Percentiles rank a stretch among this genome's conserved stretches.
Conservation (phyloP, 2,329 filamentous ascomycete genomes). For the Phoma sp. region DNA sequence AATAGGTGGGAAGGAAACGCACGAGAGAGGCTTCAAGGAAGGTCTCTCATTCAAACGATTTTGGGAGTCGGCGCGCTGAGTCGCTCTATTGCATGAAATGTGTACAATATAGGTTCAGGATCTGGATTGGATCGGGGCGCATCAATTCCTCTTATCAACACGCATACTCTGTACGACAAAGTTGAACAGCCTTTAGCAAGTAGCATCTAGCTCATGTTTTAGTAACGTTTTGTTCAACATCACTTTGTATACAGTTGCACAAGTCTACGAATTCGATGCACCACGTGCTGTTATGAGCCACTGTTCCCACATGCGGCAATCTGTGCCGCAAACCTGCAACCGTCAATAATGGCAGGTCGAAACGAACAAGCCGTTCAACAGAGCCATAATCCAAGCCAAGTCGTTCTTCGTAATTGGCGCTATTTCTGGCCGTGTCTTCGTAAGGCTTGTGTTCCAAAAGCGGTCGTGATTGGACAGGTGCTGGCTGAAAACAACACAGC, state of each 20-base stretch:
- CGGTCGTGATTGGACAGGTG: not conserved
- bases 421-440: not conserved
- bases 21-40: not conserved
- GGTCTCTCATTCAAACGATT: not conserved
- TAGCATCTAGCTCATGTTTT: not conserved
- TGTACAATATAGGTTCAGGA: conserved; percentile 23
- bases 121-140: conserved; percentile 15
- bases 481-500: not conserved
- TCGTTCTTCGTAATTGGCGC: not conserved
- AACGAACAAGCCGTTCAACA: not conserved
- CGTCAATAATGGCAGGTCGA: not conserved
- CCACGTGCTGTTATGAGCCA: not conserved
- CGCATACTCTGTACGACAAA: conserved; percentile 14
- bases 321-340: not conserved
- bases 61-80: not conserved
- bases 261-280: not conserved
- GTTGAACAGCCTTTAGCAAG: not conserved
- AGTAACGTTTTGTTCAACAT: not conserved
- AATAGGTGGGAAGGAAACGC: not conserved
- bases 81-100: conserved; percentile 9
- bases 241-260: not conserved
- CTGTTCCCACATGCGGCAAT: not conserved
- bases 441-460: not conserved
- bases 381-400: not conserved
- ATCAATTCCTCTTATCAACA: conserved; percentile 16